Evolutionary conservation across 306 rosid species (phyloP).

Genomic region (Casuarina glauca): DNA sequence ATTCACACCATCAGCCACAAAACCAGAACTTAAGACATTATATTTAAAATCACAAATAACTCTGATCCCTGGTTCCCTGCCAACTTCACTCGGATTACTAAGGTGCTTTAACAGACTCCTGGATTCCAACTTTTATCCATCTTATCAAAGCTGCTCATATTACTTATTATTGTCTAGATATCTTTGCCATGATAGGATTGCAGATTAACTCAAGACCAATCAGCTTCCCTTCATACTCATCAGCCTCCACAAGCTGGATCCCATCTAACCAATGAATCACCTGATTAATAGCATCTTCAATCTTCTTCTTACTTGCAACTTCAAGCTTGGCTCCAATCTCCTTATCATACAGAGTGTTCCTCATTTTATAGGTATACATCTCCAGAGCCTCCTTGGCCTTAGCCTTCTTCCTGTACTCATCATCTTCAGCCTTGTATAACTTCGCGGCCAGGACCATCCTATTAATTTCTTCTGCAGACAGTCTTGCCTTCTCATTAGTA

Average conservation of each 20-base stretch:
- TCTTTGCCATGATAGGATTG: slow-evolving; percentile 22
- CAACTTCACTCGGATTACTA: too few relatives aligned
- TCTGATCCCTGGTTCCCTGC: too few relatives aligned
- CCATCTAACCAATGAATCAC: slow-evolving; percentile 27
- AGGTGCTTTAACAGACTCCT: too few relatives aligned
- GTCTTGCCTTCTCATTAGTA: slow-evolving; percentile 21
- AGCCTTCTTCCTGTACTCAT: slow-evolving; percentile 22
- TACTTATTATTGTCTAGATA: background rate
- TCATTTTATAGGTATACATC: slow-evolving; percentile 14
- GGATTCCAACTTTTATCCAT: background rate
- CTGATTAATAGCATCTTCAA: slow-evolving; percentile 19
- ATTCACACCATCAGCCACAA: too few relatives aligned
- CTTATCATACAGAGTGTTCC: slow-evolving; percentile 20
- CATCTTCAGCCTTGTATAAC: slow-evolving; percentile 25
- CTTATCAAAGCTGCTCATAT: background rate
- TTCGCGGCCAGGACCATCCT: slow-evolving; percentile 18
- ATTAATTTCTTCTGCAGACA: slow-evolving; percentile 21
- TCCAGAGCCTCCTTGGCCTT: slow-evolving; percentile 18
- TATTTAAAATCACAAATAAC: too few relatives aligned
- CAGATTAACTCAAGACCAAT: slow-evolving; percentile 19
- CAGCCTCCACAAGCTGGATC: slow-evolving; percentile 8
- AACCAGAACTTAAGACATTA: too few relatives aligned
- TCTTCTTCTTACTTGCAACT: slow-evolving; percentile 10
- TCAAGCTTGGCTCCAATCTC: slow-evolving; percentile 11
- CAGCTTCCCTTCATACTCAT: slow-evolving; percentile 10